These are phyloP conservation scores for Aureobasidium melanogenum DNA, from an alignment of 2,329 filamentous ascomycete species.

Conservation along the genomic window DNA sequence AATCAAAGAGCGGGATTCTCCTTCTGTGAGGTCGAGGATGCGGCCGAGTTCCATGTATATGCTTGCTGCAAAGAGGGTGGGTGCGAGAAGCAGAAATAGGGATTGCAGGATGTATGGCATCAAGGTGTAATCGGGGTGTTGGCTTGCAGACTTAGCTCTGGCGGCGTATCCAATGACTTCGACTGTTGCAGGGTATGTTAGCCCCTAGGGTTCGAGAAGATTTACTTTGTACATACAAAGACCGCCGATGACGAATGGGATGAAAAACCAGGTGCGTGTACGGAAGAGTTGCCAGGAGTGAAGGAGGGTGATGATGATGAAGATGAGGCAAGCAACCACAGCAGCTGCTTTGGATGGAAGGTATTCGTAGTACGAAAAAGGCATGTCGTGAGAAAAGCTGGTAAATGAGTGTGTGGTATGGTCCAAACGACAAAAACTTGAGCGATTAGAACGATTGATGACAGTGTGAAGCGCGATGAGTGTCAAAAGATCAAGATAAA, in stretches of 20 bases:
- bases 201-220: neutral
- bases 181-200: conserved; percentile 26
- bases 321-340: conserved; percentile 39
- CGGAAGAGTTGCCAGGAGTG: conserved; percentile 36
- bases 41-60: conserved; percentile 45
- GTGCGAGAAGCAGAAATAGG: conserved; percentile 39
- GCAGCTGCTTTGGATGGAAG: conserved; percentile 38
- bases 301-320: conserved; percentile 31
- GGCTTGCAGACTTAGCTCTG: conserved; percentile 20
- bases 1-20: conserved; percentile 35
- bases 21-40: conserved; percentile 34
- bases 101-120: conserved; percentile 35
- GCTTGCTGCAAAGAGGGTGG: conserved; percentile 41
- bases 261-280: conserved; percentile 41
- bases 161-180: conserved; percentile 36
- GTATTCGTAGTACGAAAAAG: conserved; percentile 24
- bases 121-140: conserved; percentile 22
- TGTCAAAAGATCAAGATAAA: neutral
- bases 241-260: conserved; percentile 38
- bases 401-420: no score
- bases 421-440: no score
- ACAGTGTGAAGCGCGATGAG: no score
- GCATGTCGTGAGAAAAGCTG: neutral
- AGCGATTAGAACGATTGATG: no score
- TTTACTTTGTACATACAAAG: conserved; percentile 31